Percentiles rank a stretch among this genome's conserved stretches.
Conservation (phyloP, 2,329 filamentous ascomycete species). For the Botryotinia calthae region DNA sequence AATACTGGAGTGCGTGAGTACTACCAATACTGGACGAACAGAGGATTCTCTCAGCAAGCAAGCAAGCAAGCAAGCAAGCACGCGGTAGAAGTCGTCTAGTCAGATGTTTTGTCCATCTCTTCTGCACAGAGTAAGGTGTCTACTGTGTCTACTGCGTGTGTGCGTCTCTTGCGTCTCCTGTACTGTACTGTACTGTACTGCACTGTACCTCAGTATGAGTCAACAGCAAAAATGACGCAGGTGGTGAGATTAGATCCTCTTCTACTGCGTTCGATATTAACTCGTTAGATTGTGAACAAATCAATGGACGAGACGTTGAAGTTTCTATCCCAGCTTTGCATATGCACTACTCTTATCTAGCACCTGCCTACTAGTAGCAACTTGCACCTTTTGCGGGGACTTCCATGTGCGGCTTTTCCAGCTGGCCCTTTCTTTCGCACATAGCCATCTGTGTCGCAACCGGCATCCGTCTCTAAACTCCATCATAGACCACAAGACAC, state of each 20-base stretch:
- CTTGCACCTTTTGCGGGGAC: neutral
- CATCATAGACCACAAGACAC: neutral
- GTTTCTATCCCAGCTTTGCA: neutral
- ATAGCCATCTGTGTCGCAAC: neutral
- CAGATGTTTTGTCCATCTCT: neutral
- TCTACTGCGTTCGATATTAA: neutral
- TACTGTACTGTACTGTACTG: too few relatives aligned
- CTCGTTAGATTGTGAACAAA: neutral
- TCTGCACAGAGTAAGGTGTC: neutral
- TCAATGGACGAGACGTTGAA: neutral
- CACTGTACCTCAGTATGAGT: neutral
- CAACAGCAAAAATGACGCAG: constrained; percentile 1
- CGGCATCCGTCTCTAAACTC: neutral
- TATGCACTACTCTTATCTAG: neutral
- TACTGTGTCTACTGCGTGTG: neutral
- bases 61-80: neutral
- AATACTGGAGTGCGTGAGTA: neutral
- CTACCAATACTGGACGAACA: neutral
- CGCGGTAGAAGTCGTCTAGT: too few relatives aligned
- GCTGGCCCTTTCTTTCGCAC: neutral
- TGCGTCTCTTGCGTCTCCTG: too few relatives aligned
- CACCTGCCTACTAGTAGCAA: neutral
- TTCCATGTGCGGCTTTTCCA: neutral
- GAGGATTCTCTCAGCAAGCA: neutral
- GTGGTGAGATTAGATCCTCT: too few relatives aligned